Conservation (phyloP, 345 rosid species). For the Eucalyptus shirleyi region DNA sequence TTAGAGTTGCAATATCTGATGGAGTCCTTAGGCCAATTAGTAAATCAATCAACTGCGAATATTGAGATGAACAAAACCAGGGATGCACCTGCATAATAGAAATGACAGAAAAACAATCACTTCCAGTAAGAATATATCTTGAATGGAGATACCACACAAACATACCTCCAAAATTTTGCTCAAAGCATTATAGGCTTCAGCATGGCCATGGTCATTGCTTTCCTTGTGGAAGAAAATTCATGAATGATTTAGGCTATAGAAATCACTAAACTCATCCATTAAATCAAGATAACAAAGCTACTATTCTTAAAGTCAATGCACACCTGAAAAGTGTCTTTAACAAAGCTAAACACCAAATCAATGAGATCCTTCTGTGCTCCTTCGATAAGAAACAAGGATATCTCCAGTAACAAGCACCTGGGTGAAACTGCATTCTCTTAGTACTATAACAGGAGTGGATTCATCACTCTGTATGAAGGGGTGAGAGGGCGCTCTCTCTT, state of each 20-base stretch:
- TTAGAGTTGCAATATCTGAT: too few relatives aligned
- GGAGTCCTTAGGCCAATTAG: too few relatives aligned
- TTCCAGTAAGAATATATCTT: background rate
- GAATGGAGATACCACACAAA: background rate
- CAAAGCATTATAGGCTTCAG: slow-evolving; percentile 58
- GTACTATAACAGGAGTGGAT: background rate
- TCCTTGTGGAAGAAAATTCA: slow-evolving; percentile 24
- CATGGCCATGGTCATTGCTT: slow-evolving; percentile 31
- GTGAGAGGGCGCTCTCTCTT: background rate
- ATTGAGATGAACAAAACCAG: too few relatives aligned
- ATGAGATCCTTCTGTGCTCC: slow-evolving; percentile 68
- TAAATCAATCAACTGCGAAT: too few relatives aligned
- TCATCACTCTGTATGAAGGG: background rate
- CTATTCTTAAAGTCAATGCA: background rate
- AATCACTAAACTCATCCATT: background rate
- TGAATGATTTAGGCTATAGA: background rate
- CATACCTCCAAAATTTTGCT: slow-evolving; percentile 63
- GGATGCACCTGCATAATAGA: slow-evolving; percentile 1
- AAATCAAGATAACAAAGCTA: background rate
- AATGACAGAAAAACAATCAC: background rate
- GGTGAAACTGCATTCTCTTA: background rate
- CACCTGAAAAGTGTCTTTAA: slow-evolving; percentile 54
- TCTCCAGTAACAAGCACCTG: slow-evolving; percentile 43
- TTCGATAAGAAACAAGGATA: slow-evolving; percentile 61
- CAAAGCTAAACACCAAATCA: slow-evolving; percentile 47